Base-by-base conservation (phyloP, 2,329 filamentous ascomycete species). In the Boeremia lycopersici region DNA sequence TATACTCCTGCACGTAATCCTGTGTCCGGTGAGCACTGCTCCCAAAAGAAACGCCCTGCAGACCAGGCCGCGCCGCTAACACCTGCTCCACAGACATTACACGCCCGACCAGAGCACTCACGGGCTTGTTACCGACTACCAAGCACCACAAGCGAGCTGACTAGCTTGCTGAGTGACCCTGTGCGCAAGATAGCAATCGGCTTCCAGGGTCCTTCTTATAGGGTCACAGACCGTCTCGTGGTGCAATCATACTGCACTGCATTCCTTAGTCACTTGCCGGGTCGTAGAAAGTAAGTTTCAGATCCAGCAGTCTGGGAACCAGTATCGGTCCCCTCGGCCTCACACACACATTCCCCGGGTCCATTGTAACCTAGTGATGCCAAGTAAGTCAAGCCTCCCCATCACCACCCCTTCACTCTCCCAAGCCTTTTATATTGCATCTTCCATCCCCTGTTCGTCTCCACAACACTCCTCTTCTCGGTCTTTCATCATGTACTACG, bases 311-410 rank as follows among this genome's bases (percentile, higher is more conserved):
- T 64, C 65, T 60, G 64, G 71, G 68, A 63, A 63, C 71, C 62
- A 69, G 56, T 63, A 65, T 59, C 67, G 62, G 65, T 60, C 66
- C 64, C 69, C 36, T 54, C 65, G 67, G 65, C 63, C 64, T 71
- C 67, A 60, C 56, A 61, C 59, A 67, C 60, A 69, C 70, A 73
- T 69, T 71, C 68, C 72, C 68, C 71, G 59, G 61, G 59, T 58
- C 64, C 60, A 67, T 57, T 73, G 72, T 69, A 73, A 74, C 72
- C 65, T 67, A 74, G 71, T 75, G 61, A 75, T 74, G 63, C 64
- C 71, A 65, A 73, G 72, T 75, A 74, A 75, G 72, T 74, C 52
- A 61, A 63, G 50, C 61, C 62, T 54, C 54, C 51, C 59, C 63
- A 68, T 74, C 72, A 74, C 64, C 66, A 63, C 59, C 55, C 53